These are phyloP conservation scores for Candida albicans DNA, from an alignment of 1,139 yeast species.

Conservation along the genomic window DNA sequence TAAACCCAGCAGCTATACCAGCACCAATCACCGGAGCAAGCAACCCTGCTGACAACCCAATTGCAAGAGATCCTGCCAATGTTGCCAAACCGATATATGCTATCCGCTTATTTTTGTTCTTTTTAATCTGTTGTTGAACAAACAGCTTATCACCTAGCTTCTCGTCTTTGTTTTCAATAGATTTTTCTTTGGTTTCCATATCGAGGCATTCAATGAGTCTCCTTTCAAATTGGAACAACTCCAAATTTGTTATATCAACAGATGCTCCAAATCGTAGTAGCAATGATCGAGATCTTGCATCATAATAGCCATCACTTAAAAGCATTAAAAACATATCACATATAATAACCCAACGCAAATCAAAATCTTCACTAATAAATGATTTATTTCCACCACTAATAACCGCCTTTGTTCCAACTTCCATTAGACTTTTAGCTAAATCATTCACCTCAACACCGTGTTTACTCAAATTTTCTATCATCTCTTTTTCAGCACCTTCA, in stretches of 20 bases:
- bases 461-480: constrained; percentile 83
- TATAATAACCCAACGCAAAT: constrained; percentile 87
- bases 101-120: constrained; percentile 63
- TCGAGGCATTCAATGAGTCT: constrained; percentile 88
- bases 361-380: constrained; percentile 39
- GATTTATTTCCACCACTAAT: constrained; percentile 10
- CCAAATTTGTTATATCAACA: constrained; percentile 59
- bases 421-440: constrained; percentile 57
- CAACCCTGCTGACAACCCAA: constrained; percentile 93
- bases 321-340: constrained; percentile 85
- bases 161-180: constrained; percentile 60
- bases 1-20: constrained; percentile 94
- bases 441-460: constrained; percentile 83
- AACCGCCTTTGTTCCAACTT: constrained; percentile 40
- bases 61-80: constrained; percentile 92
- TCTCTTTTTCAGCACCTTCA: constrained; percentile 67
- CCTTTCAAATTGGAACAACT: constrained; percentile 85
- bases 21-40: constrained; percentile 98
- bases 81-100: constrained; percentile 95
- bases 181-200: constrained; percentile 64
- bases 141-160: constrained; percentile 73
- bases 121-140: constrained; percentile 67
- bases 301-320: constrained; percentile 83
- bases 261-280: constrained; percentile 64
- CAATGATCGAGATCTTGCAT: constrained; percentile 80